Evolutionary conservation across 2,329 filamentous ascomycete species (phyloP).

Genomic region (Pseudogymnoascus pannorum): DNA sequence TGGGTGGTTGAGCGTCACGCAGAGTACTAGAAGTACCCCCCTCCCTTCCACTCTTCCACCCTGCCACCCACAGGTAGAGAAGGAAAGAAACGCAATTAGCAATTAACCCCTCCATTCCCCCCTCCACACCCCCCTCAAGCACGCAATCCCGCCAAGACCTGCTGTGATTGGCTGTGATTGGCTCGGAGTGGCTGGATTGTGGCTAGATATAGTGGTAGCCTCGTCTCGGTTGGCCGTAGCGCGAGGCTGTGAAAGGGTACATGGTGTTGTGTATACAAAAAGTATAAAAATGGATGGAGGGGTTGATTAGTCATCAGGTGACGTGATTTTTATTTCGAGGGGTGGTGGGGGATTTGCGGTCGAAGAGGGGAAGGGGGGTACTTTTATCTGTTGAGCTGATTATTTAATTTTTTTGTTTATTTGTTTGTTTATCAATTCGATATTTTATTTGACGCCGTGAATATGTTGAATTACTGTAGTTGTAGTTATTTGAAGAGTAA

Average conservation of each 20-base stretch:
- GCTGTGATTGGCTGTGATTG: not conserved
- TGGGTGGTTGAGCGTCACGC: not conserved
- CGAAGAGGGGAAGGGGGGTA: not conserved
- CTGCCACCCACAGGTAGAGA: not conserved
- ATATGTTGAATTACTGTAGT: too few species aligned
- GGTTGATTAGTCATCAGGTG: not conserved
- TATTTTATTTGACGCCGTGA: too few species aligned
- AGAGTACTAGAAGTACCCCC: too few species aligned
- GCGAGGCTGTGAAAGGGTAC: not conserved
- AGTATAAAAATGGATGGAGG: not conserved
- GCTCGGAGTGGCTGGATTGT: not conserved
- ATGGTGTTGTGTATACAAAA: not conserved
- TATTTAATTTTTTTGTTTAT: not conserved
- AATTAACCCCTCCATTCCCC: not conserved
- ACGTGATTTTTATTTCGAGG: not conserved
- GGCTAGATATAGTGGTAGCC: not conserved
- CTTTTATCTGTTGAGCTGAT: too few species aligned
- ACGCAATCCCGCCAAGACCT: constrained; percentile 6
- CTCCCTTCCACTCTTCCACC: too few species aligned
- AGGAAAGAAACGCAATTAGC: constrained; percentile 4
- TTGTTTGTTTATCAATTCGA: not conserved
- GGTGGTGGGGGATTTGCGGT: not conserved
- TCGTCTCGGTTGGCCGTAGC: constrained; percentile 5
- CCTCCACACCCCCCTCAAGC: not conserved
- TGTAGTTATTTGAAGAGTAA: not conserved